Base-by-base conservation (phyloP, 441 rosid species). In the Melastoma candidum region DNA sequence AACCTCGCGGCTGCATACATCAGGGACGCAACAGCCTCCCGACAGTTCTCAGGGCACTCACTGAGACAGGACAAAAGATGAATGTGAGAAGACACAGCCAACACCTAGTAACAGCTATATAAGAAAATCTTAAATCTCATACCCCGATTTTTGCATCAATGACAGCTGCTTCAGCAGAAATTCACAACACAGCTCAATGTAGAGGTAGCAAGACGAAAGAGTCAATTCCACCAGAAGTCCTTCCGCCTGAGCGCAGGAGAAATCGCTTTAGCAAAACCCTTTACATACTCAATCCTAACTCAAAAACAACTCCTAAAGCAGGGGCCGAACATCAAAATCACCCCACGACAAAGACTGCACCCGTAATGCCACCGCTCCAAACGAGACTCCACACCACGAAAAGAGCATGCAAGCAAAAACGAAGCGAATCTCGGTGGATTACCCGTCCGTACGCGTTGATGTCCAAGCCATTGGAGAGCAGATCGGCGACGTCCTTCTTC, bases 1-100 rank as follows among this genome's bases (percentile, higher is more conserved):
- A 84, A 81, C 69, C 95, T 84, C 46, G 98, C 89, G 53, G 97
- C 96, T 56, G 99, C 97, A 78, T 70, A 77, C 96, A 93, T 93
- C 50, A 93, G 63, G 44, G 95, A 93, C 11, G 96, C 66, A 22
- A 84, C 84, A 57, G 90, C 85, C 70, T 83, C 85, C 71, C 83
- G 82, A 56, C 95, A 86, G 43, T 81, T 96, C 63, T 80, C 84
- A 2, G 99, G 97, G 75, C 99, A 93, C 66, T 69, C 89, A 60
- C 99, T 93, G 77, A 60, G 56, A 55, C 41, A 27, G 54, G 43
- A 44, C 17, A 6, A 25, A 7, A 8, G 44, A 17, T 2, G 25
- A 54, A 44, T 10, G 44, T 6, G 46, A 45, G 14, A 2, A 6
- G 4, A 3, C 26, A 9, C 26, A 54, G 22, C 36, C 11, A 45